A percentile compares a stretch with the other conserved stretches of the same genome.
phyloP scores from a whole-genome alignment of 306 rosid species.

The Cucurbita ficifolia region DNA sequence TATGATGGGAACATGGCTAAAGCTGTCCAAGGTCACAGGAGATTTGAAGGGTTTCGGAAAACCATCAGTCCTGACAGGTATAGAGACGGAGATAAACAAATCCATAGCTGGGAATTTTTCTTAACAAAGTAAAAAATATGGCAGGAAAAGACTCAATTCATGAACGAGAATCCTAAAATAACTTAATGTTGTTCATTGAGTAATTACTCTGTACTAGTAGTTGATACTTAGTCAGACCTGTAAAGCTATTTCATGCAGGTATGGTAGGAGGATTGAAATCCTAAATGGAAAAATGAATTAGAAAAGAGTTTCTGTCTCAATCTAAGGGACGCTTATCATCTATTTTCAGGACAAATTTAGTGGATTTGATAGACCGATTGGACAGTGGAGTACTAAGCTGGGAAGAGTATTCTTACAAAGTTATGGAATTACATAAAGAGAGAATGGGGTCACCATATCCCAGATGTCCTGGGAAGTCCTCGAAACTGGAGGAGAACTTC shows the following conservation, averaged over 20 bases:
- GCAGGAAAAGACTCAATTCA: not conserved
- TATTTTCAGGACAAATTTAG: slow-evolving; percentile 60
- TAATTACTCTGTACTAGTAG: not conserved
- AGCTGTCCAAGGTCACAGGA: slow-evolving; percentile 92
- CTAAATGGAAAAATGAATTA: not conserved
- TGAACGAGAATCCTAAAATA: not conserved
- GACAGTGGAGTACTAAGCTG: slow-evolving; percentile 41
- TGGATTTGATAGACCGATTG: slow-evolving; percentile 48
- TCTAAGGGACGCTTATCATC: not conserved
- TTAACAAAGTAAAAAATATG: not conserved
- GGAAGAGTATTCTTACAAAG: slow-evolving; percentile 46
- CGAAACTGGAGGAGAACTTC: slow-evolving; percentile 84
- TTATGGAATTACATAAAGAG: slow-evolving; percentile 39
- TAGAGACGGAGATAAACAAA: not conserved
- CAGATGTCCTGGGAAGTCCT: slow-evolving; percentile 58
- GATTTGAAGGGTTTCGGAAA: slow-evolving; percentile 78
- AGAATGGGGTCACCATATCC: slow-evolving; percentile 67
- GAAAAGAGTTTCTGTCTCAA: not conserved
- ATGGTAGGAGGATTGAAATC: not conserved
- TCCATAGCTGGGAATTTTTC: not conserved
- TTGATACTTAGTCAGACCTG: not conserved
- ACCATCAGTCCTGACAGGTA: slow-evolving; percentile 92
- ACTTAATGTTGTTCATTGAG: not conserved
- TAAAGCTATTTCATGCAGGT: not conserved
- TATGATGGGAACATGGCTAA: slow-evolving; percentile 99